Evolutionary conservation across 1,284 basidiomycete species (phyloP), one percentile per base, ranked within the genome.

Genomic region (Limonomyces culmigenus): DNA sequence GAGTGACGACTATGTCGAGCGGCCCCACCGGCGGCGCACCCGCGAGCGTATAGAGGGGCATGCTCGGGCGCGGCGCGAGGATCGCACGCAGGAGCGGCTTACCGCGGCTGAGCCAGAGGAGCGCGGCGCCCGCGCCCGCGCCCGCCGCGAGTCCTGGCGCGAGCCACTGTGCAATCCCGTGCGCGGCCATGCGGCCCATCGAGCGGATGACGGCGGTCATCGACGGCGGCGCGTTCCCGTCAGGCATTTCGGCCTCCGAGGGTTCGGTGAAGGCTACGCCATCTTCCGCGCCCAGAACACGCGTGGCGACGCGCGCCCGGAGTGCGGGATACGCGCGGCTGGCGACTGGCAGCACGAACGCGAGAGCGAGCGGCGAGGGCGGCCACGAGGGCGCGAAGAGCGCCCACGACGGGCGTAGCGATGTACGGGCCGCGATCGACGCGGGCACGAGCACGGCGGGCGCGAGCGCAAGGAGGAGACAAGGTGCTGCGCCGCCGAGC

Each of bases 81-180:
- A 27, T n/a, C 8, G 48, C 47, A 19, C 67, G 62, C 29, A 79
- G 53, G 5, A 71, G 41, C 2, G 45, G 39, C 4, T 66, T 67
- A 34, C 54, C 56, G 39, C 51, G 57, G 11, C 78, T 70, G 2
- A 80, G 46, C 12, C 59, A 57, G 25, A 70, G 54, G 3, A 84
- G 60, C 5, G 77, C 42, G 2, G 56, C 49, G 1, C 79, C n/a
- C n/a, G n/a, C n/a, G n/a, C n/a, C 80, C 74, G 78, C 77, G 29
- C 59, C 46, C 33, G 55, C 69, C n/a, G 79, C 66, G 40, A 84
- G 67, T 10, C 61, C 60, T 0, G 80, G 80, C 35, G 76, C 58
- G n/a, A 39, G 74, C 53, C 14, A 83, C 53, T 0, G 77, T 74
- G 2, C 75, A 74, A 18, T 70, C 74, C 33, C 81, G 51, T 43